Evolutionary conservation across 2,329 filamentous ascomycete genomes (phyloP).

Genomic region (Bertia moriformis): DNA sequence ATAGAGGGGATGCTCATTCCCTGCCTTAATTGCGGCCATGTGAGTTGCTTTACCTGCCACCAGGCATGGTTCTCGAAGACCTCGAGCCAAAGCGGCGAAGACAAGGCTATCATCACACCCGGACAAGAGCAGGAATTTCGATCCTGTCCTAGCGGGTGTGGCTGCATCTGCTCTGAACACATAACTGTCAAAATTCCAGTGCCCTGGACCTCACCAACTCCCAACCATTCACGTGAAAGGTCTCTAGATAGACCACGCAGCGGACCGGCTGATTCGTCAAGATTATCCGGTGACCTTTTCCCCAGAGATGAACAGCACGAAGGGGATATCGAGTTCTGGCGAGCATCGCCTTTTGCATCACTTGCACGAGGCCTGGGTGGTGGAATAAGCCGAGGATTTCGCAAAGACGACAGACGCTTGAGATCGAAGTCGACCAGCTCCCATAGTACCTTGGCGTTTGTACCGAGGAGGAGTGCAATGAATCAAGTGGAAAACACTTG

Average conservation of each 20-base stretch:
- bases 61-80: slow-evolving; percentile 19
- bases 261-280: neutral
- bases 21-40: slow-evolving; percentile 28
- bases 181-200: slow-evolving; percentile 13
- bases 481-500: neutral
- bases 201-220: neutral
- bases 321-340: slow-evolving; percentile 18
- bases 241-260: neutral
- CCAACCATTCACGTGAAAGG: neutral
- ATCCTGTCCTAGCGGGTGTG: slow-evolving; percentile 28
- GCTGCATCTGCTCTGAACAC: slow-evolving; percentile 25
- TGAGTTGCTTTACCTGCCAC: slow-evolving; percentile 27
- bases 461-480: neutral
- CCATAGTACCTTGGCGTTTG: too few species aligned
- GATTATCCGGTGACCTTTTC: neutral
- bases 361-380: slow-evolving; percentile 23
- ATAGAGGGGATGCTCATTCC: slow-evolving; percentile 26
- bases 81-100: slow-evolving; percentile 2
- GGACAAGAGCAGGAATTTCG: slow-evolving; percentile 6
- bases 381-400: slow-evolving; percentile 21
- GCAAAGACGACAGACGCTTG: slow-evolving; percentile 10
- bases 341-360: slow-evolving; percentile 18
- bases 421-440: neutral
- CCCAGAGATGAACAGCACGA: slow-evolving; percentile 14
- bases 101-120: slow-evolving; percentile 3